These are phyloP conservation scores for Elongisporangium prolatum DNA, from an alignment of 352 stramenopile species.

Conservation along the genomic window DNA sequence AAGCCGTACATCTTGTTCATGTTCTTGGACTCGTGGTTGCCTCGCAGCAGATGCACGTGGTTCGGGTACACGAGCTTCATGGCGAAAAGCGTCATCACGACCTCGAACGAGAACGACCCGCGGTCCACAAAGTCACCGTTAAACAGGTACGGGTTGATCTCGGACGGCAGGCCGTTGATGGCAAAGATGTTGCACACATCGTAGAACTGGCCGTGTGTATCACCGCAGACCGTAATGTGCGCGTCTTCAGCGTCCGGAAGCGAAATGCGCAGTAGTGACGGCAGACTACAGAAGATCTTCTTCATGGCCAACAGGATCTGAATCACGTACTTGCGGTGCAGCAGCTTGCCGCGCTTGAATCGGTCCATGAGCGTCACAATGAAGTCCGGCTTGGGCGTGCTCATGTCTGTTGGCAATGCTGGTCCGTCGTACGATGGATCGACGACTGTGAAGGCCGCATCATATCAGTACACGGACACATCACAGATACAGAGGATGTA, in stretches of 20 bases:
- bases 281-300: slow-evolving; percentile 84
- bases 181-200: slow-evolving; percentile 99
- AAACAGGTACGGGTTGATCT: slow-evolving; percentile 98
- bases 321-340: slow-evolving; percentile 98
- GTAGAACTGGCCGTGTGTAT: slow-evolving; percentile 99
- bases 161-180: slow-evolving; percentile 94
- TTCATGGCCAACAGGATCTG: slow-evolving; percentile 94
- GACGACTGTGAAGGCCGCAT: slow-evolving; percentile 38
- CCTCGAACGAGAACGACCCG: slow-evolving; percentile 98
- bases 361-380: slow-evolving; percentile 91
- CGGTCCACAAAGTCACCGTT: slow-evolving; percentile 99
- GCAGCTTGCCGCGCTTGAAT: slow-evolving; percentile 96
- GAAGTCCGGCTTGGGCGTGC: slow-evolving; percentile 77
- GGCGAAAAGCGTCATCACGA: slow-evolving; percentile 96
- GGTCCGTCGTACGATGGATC: slow-evolving; percentile 80
- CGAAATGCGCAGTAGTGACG: slow-evolving; percentile 88
- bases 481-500: neutral
- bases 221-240: slow-evolving; percentile 95
- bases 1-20: slow-evolving; percentile 99
- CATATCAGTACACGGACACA: neutral
- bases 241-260: slow-evolving; percentile 49
- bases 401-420: slow-evolving; percentile 48
- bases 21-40: slow-evolving; percentile 99
- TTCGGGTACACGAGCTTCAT: slow-evolving; percentile 95
- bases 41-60: slow-evolving; percentile 92